These are phyloP conservation scores for Psilocybe cyanescens DNA, from an alignment of 768 basidiomycete genomes.

Conservation along the genomic window DNA sequence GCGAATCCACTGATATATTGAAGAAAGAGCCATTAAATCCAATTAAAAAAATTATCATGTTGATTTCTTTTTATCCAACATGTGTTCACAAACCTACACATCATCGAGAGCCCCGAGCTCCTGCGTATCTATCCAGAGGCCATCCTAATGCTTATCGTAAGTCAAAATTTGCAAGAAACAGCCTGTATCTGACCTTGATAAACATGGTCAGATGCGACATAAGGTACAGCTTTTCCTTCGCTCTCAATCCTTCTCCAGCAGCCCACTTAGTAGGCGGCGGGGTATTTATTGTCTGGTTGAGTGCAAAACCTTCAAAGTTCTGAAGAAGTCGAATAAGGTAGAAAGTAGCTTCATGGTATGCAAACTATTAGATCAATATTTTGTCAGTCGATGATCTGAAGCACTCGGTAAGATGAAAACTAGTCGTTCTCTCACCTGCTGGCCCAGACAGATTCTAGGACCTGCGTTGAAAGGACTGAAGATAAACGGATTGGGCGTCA, in stretches of 20 bases:
- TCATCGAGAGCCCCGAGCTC: constrained; percentile 5
- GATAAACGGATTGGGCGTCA: constrained; percentile 46
- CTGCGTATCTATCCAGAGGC: constrained; percentile 33
- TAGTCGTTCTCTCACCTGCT: constrained; percentile 33
- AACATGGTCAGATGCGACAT: constrained; percentile 47
- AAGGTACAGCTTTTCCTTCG: constrained; percentile 39
- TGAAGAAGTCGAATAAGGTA: constrained; percentile 59
- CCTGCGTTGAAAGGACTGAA: constrained; percentile 46
- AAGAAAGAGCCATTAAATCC: too few species aligned
- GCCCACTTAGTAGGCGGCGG: constrained; percentile 51
- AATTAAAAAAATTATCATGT: too few species aligned
- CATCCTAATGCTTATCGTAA: constrained; percentile 22
- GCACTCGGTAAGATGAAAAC: neutral
- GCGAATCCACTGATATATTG: too few species aligned
- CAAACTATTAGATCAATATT: constrained; percentile 29
- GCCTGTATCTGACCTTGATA: constrained; percentile 25
- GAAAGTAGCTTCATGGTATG: constrained; percentile 61
- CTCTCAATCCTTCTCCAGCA: constrained; percentile 31
- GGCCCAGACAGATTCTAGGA: constrained; percentile 41
- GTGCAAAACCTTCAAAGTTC: constrained; percentile 42
- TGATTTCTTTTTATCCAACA: too few species aligned
- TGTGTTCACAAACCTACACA: too few species aligned
- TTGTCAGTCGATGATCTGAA: neutral
- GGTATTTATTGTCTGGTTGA: constrained; percentile 43
- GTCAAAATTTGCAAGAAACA: neutral